phyloP scores from a whole-genome alignment of 2,329 filamentous ascomycete species.

The Clonostachys solani region DNA sequence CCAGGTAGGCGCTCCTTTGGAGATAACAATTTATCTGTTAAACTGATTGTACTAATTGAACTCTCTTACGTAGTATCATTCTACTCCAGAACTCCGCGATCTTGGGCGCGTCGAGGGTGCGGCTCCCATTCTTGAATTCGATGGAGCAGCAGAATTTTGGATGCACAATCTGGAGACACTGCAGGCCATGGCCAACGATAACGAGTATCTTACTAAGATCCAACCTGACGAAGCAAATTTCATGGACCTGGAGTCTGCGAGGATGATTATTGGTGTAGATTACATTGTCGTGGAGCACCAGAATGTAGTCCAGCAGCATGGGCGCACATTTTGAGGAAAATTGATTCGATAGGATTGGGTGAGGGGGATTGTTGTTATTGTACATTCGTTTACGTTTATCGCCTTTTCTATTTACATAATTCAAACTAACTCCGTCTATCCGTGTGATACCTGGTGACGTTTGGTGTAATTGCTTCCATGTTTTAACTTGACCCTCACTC shows the following conservation, averaged over 20 bases:
- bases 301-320: not conserved
- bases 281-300: not conserved
- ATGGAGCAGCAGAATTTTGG: conserved; percentile 10
- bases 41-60: not conserved
- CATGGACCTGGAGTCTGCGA: not conserved
- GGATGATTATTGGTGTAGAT: not conserved
- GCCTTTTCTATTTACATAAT: no score
- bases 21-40: no score
- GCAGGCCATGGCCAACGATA: conserved; percentile 8
- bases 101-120: conserved; percentile 3
- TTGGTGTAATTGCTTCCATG: no score
- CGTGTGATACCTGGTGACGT: no score
- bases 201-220: conserved; percentile 10
- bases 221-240: not conserved
- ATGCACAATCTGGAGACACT: conserved; percentile 7
- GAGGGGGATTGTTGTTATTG: no score
- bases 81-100: conserved; percentile 2
- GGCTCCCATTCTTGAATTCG: conserved; percentile 6
- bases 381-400: no score
- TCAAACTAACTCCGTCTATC: no score
- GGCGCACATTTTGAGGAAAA: not conserved
- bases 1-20: not conserved
- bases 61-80: conserved; percentile 1
- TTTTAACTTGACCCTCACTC: no score
- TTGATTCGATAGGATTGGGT: no score